phyloP scores from a whole-genome alignment of 2,329 filamentous ascomycete species.

The Fusarium sp. region DNA sequence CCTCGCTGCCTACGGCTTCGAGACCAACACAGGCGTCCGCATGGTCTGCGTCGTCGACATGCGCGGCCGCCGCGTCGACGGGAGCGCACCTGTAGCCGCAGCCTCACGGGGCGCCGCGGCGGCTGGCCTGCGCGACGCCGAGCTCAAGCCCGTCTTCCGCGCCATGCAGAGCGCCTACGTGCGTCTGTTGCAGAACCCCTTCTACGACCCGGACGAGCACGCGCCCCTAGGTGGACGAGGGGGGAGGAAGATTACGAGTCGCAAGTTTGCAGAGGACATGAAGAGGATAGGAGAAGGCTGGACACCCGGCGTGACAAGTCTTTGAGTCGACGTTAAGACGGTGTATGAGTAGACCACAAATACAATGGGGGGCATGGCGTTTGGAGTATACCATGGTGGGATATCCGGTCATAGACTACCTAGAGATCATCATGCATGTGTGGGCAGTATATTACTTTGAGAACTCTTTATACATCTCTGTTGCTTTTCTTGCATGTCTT shows the following conservation, averaged over 20 bases:
- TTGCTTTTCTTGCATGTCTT: constrained; percentile 1
- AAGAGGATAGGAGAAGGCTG: constrained; percentile 87
- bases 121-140: constrained; percentile 82
- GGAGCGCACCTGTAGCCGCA: constrained; percentile 31
- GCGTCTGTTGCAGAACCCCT: constrained; percentile 89
- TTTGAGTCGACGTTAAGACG: constrained; percentile 57
- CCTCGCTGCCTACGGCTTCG: constrained; percentile 92
- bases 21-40: constrained; percentile 95
- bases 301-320: constrained; percentile 76
- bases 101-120: constrained; percentile 51
- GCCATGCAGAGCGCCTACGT: constrained; percentile 96
- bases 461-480: constrained; percentile 10
- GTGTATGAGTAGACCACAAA: constrained; percentile 32
- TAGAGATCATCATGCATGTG: constrained; percentile 30
- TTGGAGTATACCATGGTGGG: constrained; percentile 42
- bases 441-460: constrained; percentile 29
- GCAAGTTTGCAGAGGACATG: constrained; percentile 84
- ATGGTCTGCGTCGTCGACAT: constrained; percentile 93
- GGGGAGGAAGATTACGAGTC: constrained; percentile 82
- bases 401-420: constrained; percentile 40
- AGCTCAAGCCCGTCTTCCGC: constrained; percentile 89
- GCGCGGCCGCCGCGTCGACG: constrained; percentile 72
- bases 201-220: constrained; percentile 91
- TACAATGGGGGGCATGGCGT: constrained; percentile 41
- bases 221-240: constrained; percentile 66